These are phyloP conservation scores for Scheffersomyces stambukii DNA, from an alignment of 1,139 yeast genomes.

Conservation along the genomic window DNA sequence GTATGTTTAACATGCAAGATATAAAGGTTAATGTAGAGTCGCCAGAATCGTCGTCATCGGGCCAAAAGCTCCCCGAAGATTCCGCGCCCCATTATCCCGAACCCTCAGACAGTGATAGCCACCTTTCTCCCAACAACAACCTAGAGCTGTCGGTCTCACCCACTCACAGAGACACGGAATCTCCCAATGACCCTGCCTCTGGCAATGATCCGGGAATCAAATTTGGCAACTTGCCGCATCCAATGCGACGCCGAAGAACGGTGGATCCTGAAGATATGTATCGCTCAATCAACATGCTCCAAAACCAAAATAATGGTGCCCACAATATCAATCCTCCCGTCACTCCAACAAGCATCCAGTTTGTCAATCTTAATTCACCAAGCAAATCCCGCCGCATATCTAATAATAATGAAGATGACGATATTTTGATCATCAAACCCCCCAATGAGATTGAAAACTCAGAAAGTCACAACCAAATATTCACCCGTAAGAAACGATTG, in stretches of 20 bases:
- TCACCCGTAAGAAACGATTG: constrained; percentile 18
- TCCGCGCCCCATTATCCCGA: constrained; percentile 32
- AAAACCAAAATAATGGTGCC: constrained; percentile 3
- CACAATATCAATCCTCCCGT: neutral
- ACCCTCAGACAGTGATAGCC: constrained; percentile 27
- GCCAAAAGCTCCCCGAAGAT: constrained; percentile 6
- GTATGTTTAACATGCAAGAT: constrained; percentile 12
- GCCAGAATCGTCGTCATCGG: too few relatives aligned
- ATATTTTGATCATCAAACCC: constrained; percentile 73
- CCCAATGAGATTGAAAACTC: constrained; percentile 66
- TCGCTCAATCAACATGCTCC: constrained; percentile 73
- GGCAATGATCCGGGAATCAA: constrained; percentile 21
- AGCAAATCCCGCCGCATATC: constrained; percentile 13
- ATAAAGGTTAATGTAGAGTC: constrained; percentile 3
- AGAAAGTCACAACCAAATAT: constrained; percentile 29
- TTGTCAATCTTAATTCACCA: constrained; percentile 7
- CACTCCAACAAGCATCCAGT: constrained; percentile 5
- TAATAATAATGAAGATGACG: constrained; percentile 56
- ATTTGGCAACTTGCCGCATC: constrained; percentile 40
- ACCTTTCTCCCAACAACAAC: constrained; percentile 1
- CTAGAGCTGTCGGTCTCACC: neutral
- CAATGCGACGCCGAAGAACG: constrained; percentile 39
- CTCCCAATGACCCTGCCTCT: neutral
- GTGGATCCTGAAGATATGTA: constrained; percentile 81
- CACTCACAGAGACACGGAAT: too few relatives aligned